These are phyloP conservation scores for Neurospora sp. DNA, from an alignment of 495 filamentous ascomycete species.

Conservation along the genomic window DNA sequence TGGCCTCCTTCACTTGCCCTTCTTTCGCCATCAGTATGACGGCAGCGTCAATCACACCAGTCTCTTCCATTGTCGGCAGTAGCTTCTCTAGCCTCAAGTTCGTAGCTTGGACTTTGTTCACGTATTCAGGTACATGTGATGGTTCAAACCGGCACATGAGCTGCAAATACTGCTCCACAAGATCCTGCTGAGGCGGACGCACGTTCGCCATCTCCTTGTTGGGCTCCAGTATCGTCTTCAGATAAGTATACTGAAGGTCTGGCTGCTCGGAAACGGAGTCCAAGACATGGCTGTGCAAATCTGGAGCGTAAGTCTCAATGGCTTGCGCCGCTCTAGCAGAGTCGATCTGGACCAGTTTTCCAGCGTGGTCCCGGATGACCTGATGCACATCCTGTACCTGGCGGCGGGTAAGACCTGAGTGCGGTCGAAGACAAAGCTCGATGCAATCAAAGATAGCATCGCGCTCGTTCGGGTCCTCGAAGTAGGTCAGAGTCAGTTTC, in stretches of 20 bases:
- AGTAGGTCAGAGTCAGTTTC: conserved; percentile 67
- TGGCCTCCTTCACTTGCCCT: conserved; percentile 72
- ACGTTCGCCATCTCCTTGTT: conserved; percentile 34
- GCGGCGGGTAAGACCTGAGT: conserved; percentile 57
- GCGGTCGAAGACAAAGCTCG: conserved; percentile 66
- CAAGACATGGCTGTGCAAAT: conserved; percentile 63
- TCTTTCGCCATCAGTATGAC: conserved; percentile 86
- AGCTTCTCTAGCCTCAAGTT: conserved; percentile 75
- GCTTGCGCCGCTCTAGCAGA: conserved; percentile 57
- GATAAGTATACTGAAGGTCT: conserved; percentile 63
- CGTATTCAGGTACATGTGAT: conserved; percentile 74
- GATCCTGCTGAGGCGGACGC: conserved; percentile 31
- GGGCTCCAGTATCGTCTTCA: conserved; percentile 71
- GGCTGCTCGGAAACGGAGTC: conserved; percentile 52
- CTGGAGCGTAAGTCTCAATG: conserved; percentile 54
- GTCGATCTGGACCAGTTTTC: conserved; percentile 60
- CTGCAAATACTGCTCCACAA: conserved; percentile 79
- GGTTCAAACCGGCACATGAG: conserved; percentile 82
- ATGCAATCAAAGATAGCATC: conserved; percentile 69
- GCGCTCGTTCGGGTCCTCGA: conserved; percentile 73
- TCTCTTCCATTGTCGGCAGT: conserved; percentile 77
- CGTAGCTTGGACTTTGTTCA: conserved; percentile 65
- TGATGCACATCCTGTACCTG: conserved; percentile 66
- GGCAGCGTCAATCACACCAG: conserved; percentile 85
- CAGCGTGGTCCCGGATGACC: conserved; percentile 59